Conservation (phyloP, 1,284 basidiomycete species). For the Calocybe gambosa region DNA sequence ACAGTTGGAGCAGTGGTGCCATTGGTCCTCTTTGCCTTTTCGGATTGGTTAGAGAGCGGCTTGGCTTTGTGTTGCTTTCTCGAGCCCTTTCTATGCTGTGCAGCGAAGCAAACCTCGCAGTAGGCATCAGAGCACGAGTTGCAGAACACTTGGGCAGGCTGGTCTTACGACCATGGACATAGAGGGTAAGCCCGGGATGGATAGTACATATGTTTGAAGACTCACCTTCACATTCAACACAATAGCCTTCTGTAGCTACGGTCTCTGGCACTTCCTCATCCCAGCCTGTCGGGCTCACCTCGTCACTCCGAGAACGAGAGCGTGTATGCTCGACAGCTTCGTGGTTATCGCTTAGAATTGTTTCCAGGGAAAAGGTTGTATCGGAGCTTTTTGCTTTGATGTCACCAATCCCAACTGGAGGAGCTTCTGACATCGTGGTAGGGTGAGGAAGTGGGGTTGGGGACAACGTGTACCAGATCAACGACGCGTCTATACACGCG, state of each 20-base stretch:
- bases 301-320: constrained; percentile 23
- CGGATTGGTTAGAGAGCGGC: constrained; percentile 28
- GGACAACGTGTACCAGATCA: constrained; percentile 7
- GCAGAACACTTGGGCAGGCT: constrained; percentile 69
- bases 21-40: constrained; percentile 21
- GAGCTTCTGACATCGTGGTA: constrained; percentile 12
- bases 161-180: constrained; percentile 44
- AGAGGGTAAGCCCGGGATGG: neutral
- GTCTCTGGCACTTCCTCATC: constrained; percentile 54
- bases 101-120: constrained; percentile 78
- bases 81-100: constrained; percentile 74
- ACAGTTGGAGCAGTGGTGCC: constrained; percentile 10
- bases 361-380: constrained; percentile 51
- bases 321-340: constrained; percentile 52
- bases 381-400: constrained; percentile 15
- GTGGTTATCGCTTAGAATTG: constrained; percentile 57
- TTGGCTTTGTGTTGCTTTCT: constrained; percentile 60
- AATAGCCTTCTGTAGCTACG: constrained; percentile 57
- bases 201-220: constrained; percentile 3
- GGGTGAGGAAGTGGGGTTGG: constrained; percentile 1
- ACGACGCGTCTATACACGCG: constrained; percentile 14
- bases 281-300: constrained; percentile 44
- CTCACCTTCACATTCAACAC: constrained; percentile 78
- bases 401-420: constrained; percentile 7
- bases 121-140: constrained; percentile 65